A percentile compares a stretch with the other conserved stretches of the same genome.
Evolutionary conservation across 306 rosid genomes (phyloP).

Genomic region (Lathyrus sativus): DNA sequence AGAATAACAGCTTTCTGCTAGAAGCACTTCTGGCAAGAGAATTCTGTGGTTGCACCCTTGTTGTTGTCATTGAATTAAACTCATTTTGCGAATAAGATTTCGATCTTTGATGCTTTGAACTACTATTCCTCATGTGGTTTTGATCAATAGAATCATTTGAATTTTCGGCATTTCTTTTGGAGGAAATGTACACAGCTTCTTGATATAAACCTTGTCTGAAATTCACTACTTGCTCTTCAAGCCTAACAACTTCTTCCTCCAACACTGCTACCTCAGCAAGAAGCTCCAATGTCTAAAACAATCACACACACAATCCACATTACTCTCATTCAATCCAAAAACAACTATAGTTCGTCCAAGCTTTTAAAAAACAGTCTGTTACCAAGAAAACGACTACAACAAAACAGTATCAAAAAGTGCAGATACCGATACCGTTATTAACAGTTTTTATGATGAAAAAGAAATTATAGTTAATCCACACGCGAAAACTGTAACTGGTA

Average conservation of each 20-base stretch:
- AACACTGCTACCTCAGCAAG: conserved; percentile 95
- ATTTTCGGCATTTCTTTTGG: conserved; percentile 71
- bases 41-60: conserved; percentile 51
- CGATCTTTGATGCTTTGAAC: conserved; percentile 77
- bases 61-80: conserved; percentile 54
- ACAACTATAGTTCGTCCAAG: too few relatives aligned
- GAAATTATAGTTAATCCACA: too few relatives aligned
- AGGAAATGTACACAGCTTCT: conserved; percentile 77
- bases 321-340: conserved; percentile 12
- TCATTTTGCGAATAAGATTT: conserved; percentile 75
- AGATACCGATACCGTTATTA: too few relatives aligned
- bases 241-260: conserved; percentile 88
- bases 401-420: too few relatives aligned
- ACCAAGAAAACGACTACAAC: too few relatives aligned
- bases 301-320: conserved; percentile 17
- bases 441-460: too few relatives aligned
- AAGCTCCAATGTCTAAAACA: conserved; percentile 84
- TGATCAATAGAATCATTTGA: conserved; percentile 56
- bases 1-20: conserved; percentile 63
- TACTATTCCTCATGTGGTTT: conserved; percentile 45
- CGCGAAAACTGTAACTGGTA: too few relatives aligned
- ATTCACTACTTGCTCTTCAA: conserved; percentile 93
- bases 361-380: too few relatives aligned
- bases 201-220: conserved; percentile 92
- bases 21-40: conserved; percentile 77